A percentile compares a stretch with the other conserved stretches of the same genome.
These are phyloP conservation scores for Miamiensis avidus DNA, from an alignment of 169 alveolate genomes.

Conservation along the genomic window DNA sequence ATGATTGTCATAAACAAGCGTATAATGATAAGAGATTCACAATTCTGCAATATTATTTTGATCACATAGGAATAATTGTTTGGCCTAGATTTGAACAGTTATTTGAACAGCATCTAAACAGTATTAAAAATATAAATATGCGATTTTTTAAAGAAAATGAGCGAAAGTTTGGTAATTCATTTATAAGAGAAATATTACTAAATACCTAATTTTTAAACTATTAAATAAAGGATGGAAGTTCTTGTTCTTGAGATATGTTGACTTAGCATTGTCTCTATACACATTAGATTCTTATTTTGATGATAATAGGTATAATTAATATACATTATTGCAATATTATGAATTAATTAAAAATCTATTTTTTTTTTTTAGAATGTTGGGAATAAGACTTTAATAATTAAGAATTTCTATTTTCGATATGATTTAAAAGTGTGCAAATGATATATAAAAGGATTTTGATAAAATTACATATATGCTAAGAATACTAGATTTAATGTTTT, in stretches of 20 bases:
- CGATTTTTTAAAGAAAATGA: slow-evolving; percentile 31
- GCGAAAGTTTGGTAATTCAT: slow-evolving; percentile 26
- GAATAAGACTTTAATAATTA: slow-evolving; percentile 22
- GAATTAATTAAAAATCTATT: too few relatives aligned
- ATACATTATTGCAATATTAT: too few relatives aligned
- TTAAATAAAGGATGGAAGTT: slow-evolving; percentile 3
- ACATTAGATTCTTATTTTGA: slow-evolving; percentile 35
- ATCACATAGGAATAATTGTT: slow-evolving; percentile 28
- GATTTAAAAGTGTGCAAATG: slow-evolving; percentile 40
- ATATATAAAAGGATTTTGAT: slow-evolving; percentile 30
- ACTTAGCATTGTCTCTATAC: slow-evolving; percentile 26
- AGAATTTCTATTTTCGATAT: slow-evolving; percentile 27
- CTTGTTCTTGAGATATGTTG: slow-evolving; percentile 22
- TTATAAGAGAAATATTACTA: too few relatives aligned
- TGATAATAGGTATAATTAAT: slow-evolving; percentile 9
- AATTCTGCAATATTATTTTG: slow-evolving; percentile 36
- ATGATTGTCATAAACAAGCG: slow-evolving; percentile 24
- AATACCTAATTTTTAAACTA: too few relatives aligned
- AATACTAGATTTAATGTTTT: slow-evolving; percentile 26
- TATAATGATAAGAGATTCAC: slow-evolving; percentile 2
- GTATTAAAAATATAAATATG: slow-evolving; percentile 26
- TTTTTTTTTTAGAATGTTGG: slow-evolving; percentile 15
- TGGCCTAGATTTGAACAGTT: slow-evolving; percentile 49
- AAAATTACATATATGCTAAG: slow-evolving; percentile 26
- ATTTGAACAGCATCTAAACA: slow-evolving; percentile 29